A percentile compares a stretch with the other conserved stretches of the same genome.
Conservation (phyloP, 495 filamentous ascomycete genomes). For the Penicillium maclennaniae region DNA sequence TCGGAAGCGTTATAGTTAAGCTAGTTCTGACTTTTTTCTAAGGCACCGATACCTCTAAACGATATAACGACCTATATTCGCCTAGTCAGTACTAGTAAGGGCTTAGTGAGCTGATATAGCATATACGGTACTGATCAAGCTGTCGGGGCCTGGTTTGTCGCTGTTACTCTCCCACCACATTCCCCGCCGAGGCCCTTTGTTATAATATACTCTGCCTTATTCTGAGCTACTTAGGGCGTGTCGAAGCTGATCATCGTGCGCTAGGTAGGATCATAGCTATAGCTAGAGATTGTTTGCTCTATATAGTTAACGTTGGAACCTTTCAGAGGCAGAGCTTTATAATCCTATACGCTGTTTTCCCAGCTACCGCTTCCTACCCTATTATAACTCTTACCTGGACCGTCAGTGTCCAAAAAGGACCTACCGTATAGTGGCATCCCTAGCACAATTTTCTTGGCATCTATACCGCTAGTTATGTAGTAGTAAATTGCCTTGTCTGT, state of each 20-base stretch:
- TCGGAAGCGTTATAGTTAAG: conserved; percentile 28
- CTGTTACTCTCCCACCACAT: conserved; percentile 91
- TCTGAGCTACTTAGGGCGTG: conserved; percentile 50
- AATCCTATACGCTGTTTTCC: conserved; percentile 79
- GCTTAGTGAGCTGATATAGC: background rate
- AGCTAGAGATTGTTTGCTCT: conserved; percentile 49
- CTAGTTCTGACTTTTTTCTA: conserved; percentile 27
- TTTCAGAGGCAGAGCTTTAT: conserved; percentile 52
- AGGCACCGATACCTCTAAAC: conserved; percentile 20
- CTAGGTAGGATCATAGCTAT: conserved; percentile 58
- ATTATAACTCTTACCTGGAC: conserved; percentile 62
- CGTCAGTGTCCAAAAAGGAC: conserved; percentile 66
- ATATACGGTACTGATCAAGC: conserved; percentile 58
- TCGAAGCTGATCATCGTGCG: conserved; percentile 72
- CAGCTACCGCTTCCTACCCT: conserved; percentile 66
- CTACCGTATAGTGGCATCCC: conserved; percentile 87
- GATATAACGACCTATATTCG: conserved; percentile 22
- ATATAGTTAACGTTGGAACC: conserved; percentile 19
- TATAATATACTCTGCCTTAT: conserved; percentile 65
- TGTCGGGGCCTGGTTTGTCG: conserved; percentile 55
- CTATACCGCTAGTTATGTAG: conserved; percentile 61
- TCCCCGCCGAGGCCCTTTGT: conserved; percentile 64
- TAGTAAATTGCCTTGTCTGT: conserved; percentile 58
- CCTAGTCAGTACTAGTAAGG: background rate
- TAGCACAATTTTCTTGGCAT: conserved; percentile 65